These are phyloP conservation scores for Candolleomyces efflorescens DNA, from an alignment of 768 basidiomycete species.

Conservation along the genomic window DNA sequence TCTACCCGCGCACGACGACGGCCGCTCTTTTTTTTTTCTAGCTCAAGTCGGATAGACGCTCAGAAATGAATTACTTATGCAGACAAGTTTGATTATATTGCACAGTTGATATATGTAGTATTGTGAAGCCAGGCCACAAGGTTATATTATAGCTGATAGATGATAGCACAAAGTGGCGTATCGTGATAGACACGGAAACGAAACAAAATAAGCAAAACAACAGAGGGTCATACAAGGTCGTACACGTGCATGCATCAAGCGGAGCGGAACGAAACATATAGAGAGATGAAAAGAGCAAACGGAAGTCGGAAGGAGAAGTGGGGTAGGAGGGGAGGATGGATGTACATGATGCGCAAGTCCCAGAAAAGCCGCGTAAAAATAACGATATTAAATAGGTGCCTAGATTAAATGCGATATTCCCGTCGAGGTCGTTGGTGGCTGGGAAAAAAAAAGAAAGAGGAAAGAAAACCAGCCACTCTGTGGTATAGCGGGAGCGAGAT, in stretches of 20 bases:
- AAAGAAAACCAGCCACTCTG: slow-evolving; percentile 12
- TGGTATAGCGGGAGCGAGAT: slow-evolving; percentile 14
- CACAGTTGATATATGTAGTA: neutral
- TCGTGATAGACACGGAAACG: neutral
- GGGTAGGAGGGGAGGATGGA: neutral
- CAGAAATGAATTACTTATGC: neutral
- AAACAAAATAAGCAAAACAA: neutral
- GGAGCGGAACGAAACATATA: slow-evolving; percentile 1
- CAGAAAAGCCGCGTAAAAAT: neutral
- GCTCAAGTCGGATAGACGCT: neutral
- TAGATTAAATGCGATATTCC: slow-evolving; percentile 5
- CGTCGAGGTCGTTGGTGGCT: slow-evolving; percentile 10
- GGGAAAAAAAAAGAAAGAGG: slow-evolving; percentile 12
- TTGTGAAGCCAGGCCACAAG: neutral
- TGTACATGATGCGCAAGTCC: too few species aligned
- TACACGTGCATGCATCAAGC: slow-evolving; percentile 3
- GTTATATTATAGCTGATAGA: neutral
- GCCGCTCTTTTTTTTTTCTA: too few species aligned
- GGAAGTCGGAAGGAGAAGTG: neutral
- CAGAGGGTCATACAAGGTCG: neutral
- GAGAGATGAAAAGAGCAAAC: neutral
- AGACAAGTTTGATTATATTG: slow-evolving; percentile 1
- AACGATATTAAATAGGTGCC: slow-evolving; percentile 13
- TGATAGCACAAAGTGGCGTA: neutral
- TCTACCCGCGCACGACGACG: too few species aligned